Base-by-base conservation (phyloP, 768 basidiomycete species). In the Pulveroboletus sp. region DNA sequence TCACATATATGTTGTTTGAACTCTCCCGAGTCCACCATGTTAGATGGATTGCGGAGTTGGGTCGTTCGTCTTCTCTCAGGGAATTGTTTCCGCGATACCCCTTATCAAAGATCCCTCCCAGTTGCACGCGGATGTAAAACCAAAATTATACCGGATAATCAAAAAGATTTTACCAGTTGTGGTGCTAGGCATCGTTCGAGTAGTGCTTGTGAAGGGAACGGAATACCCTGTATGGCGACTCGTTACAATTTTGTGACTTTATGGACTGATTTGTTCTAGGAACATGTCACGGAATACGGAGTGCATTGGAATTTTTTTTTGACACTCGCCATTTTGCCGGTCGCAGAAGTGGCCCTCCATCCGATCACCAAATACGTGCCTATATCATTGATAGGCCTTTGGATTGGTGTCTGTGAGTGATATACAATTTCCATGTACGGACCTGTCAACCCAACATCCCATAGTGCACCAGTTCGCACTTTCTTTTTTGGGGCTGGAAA, bases 291-390 rank as follows among this genome's bases (percentile, higher is more conserved):
- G 0, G 96, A 99, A 70, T 98, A 98, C 56, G 96, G 96, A 0
- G 81, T 82, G 0, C 95, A 98, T 60, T 99, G 96, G 96, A 98
- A 98, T 65, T 97, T 98, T 70, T 99, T 99, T 76, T 78, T 98
- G 57, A 97, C 96, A 0, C 75, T 98, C 18, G 92, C 86, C 0
- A 57, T 90, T 0, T 64, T 97, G 6, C 93, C 93, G 0, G 62
- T 90, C 4, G 68, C 89, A 11, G 83, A 91, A 61, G 77, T 84
- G 3, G 39, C 81, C 0, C 65, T 93, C 4, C 85, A 88, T 49
- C 88, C 89, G 0, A 24, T 91, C 30, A 75, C 93, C 39, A 61
- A 68, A 12, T 66, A 63, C 18, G 46, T 84, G 5, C 81, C 86
- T 0, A 75, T 87, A 35, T 79, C 84, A 0, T 51, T 84, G 2